These are phyloP conservation scores for Panaeolus cyanescens DNA, from an alignment of 768 basidiomycete species.

Conservation along the genomic window DNA sequence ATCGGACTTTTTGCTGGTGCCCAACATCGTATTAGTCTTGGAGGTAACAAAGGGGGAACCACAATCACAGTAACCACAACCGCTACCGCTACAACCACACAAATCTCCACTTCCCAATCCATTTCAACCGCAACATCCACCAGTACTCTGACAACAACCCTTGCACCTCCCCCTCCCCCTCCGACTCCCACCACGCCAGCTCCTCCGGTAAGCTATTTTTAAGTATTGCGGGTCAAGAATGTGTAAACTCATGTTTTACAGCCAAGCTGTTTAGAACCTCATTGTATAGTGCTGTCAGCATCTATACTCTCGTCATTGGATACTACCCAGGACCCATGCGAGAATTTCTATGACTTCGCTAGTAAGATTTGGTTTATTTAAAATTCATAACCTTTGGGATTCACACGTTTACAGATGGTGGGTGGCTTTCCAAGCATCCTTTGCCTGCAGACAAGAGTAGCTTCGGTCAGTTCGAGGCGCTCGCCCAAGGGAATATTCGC, in stretches of 20 bases:
- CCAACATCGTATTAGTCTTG: constrained; percentile 70
- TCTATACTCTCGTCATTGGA: constrained; percentile 83
- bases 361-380: constrained; percentile 54
- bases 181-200: constrained; percentile 57
- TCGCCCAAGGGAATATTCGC: constrained; percentile 76
- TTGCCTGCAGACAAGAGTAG: constrained; percentile 84
- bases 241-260: constrained; percentile 25
- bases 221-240: too few relatives aligned
- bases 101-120: constrained; percentile 23
- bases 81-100: constrained; percentile 39
- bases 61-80: constrained; percentile 42
- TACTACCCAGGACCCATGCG: constrained; percentile 85
- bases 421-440: constrained; percentile 83
- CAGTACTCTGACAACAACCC: constrained; percentile 30
- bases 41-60: constrained; percentile 28
- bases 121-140: constrained; percentile 29
- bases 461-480: constrained; percentile 71
- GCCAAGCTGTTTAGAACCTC: constrained; percentile 71
- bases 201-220: too few relatives aligned
- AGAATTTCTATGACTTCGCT: constrained; percentile 92
- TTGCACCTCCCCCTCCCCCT: constrained; percentile 46
- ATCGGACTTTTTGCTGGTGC: constrained; percentile 93
- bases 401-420: constrained; percentile 59
- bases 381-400: neutral
- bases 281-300: constrained; percentile 84